phyloP scores from a whole-genome alignment of 2,329 filamentous ascomycete genomes.

The Hypoxylon sp. region DNA sequence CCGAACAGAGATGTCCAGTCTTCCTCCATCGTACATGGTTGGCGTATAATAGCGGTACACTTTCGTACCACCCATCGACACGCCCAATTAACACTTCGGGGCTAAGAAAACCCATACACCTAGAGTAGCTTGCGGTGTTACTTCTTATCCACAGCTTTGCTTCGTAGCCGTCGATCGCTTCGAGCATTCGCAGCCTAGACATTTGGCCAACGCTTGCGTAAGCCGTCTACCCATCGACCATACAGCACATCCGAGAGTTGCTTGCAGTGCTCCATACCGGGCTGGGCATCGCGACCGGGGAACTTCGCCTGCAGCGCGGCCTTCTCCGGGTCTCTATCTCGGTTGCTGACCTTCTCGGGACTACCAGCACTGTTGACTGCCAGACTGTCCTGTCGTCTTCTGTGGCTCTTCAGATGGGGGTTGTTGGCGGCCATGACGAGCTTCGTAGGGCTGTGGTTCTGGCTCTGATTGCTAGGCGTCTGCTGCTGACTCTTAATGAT shows the following conservation, averaged over 20 bases:
- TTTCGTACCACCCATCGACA: background rate
- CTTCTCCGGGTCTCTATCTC: slow-evolving; percentile 63
- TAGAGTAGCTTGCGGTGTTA: slow-evolving; percentile 11
- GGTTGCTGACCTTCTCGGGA: slow-evolving; percentile 48
- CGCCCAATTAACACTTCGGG: slow-evolving; percentile 12
- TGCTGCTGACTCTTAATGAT: slow-evolving; percentile 65
- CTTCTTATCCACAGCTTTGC: background rate
- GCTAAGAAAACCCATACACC: background rate
- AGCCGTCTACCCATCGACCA: slow-evolving; percentile 86
- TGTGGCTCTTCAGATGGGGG: slow-evolving; percentile 84
- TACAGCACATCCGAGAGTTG: slow-evolving; percentile 92
- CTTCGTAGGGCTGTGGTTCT: slow-evolving; percentile 68
- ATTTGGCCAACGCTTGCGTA: slow-evolving; percentile 77
- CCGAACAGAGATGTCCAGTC: background rate
- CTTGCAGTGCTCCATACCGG: slow-evolving; percentile 92
- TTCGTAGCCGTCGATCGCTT: background rate
- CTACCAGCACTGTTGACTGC: slow-evolving; percentile 48
- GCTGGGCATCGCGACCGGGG: slow-evolving; percentile 65
- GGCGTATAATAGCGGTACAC: background rate
- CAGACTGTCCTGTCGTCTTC: slow-evolving; percentile 69
- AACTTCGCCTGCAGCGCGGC: slow-evolving; percentile 64
- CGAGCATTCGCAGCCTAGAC: slow-evolving; percentile 15
- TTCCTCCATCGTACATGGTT: slow-evolving; percentile 3
- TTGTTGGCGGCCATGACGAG: slow-evolving; percentile 84
- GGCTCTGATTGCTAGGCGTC: slow-evolving; percentile 54